Conservation (phyloP, 768 basidiomycete genomes). For the Exidia glandulosa region DNA sequence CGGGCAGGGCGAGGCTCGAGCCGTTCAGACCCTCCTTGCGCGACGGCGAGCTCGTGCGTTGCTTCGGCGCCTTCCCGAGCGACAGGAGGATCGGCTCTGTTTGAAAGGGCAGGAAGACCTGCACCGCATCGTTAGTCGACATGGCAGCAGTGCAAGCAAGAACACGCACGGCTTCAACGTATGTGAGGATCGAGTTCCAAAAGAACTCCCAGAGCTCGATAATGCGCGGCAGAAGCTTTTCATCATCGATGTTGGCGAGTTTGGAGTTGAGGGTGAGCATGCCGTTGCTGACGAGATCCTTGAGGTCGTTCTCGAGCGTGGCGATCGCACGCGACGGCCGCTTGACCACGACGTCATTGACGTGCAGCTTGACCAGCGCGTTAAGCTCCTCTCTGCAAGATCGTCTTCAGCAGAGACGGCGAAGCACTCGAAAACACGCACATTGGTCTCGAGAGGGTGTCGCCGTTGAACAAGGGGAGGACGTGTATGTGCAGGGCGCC, state of each 20-base stretch:
- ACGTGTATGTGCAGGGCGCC: conserved; percentile 75
- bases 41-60: conserved; percentile 36
- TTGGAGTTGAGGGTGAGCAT: conserved; percentile 91
- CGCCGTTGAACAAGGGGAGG: conserved; percentile 84
- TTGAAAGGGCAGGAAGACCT: conserved; percentile 53
- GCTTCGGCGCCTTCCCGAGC: conserved; percentile 50
- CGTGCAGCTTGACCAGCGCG: conserved; percentile 65
- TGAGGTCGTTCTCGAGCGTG: conserved; percentile 65
- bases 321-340: conserved; percentile 64
- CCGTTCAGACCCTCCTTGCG: conserved; percentile 36
- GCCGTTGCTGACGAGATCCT: conserved; percentile 73
- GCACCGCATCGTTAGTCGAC: conserved; percentile 24
- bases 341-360: conserved; percentile 59
- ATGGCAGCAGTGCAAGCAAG: neutral
- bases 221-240: conserved; percentile 61
- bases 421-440: conserved; percentile 24
- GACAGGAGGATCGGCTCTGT: conserved; percentile 55
- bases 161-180: conserved; percentile 68
- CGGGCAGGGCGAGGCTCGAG: conserved; percentile 22
- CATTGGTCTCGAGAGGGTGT: conserved; percentile 78
- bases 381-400: conserved; percentile 74
- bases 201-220: conserved; percentile 92
- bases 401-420: neutral
- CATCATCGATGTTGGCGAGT: conserved; percentile 64
- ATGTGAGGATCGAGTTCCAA: conserved; percentile 81